Base-by-base conservation (phyloP, 179 eudicot genomes). In the Silene coronaria region DNA sequence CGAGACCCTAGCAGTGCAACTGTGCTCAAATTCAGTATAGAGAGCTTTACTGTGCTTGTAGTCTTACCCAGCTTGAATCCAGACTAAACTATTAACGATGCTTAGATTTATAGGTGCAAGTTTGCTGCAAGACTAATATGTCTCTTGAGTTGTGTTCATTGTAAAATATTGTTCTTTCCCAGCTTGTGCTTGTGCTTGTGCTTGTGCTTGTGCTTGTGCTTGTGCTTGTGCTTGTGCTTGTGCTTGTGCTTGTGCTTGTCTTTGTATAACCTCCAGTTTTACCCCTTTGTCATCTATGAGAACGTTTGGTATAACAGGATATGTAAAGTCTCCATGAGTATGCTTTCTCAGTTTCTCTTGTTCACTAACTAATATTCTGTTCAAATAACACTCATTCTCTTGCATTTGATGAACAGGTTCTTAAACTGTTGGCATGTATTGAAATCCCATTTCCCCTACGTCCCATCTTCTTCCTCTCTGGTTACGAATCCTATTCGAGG, bases 401-500 rank as follows among this genome's bases (percentile, higher is more conserved):
- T 55, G 7, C 65, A 16, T 60, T 22, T 63, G 53, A 70, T 72
- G 60, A 63, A 53, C 71, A 78, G 80, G 34, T 66, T 48, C 76
- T 72, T 64, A 36, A 65, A 19, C 53, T 26, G 16, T 42, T 42
- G 67, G 51, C 57, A 36, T 67, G 23, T 16, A 6, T 67, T 27
- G 64, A 63, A 27, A 63, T 63, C 38, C 73, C 66, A 66, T 53
- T 64, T 48, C 53, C 27, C 51, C 30, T 21, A 55, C n/a, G 46
- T 24, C 55, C 19, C 58, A 23, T 38, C 22, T n/a, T 67, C 61
- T 16, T 19, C 13, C 70, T 76, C 26, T 32, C 67, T n/a, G 61
- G 59, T 58, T 30, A 48, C 19, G 24, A 24, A 38, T 63, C 28
- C 23, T 72, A 19, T 46, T 77, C 61, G 10, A 45, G 14, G 67